phyloP scores from a whole-genome alignment of 169 alveolate species.

The Plasmodium inui region DNA sequence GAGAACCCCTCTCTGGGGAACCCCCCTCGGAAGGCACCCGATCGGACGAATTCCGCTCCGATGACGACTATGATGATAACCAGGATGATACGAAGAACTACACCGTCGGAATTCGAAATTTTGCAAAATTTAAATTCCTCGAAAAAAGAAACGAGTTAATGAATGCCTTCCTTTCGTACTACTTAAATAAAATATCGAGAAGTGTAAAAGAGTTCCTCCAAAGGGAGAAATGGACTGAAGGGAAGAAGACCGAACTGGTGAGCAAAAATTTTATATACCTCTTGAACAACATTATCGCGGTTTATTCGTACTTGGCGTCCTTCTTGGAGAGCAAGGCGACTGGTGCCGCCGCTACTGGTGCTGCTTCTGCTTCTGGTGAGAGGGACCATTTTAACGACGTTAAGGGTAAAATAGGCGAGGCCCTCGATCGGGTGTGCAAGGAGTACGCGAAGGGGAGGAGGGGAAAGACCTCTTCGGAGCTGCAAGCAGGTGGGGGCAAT shows the following conservation, averaged over 20 bases:
- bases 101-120: constrained; percentile 15
- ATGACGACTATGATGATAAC: constrained; percentile 6
- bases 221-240: background rate
- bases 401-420: constrained; percentile 1
- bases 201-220: constrained; percentile 13
- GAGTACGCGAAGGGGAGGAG: background rate
- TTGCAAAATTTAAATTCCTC: constrained; percentile 35
- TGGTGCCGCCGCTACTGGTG: background rate
- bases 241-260: background rate
- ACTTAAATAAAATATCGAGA: constrained; percentile 29
- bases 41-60: background rate
- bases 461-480: background rate
- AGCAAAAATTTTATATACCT: constrained; percentile 44
- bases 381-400: background rate
- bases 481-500: background rate
- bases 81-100: background rate
- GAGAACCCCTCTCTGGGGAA: background rate
- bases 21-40: background rate
- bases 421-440: constrained; percentile 19
- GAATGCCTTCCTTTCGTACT: constrained; percentile 45
- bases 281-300: constrained; percentile 20
- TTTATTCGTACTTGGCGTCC: constrained; percentile 11
- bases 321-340: constrained; percentile 5
- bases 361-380: background rate
- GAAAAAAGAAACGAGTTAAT: constrained; percentile 52